Conservation (phyloP, 371 early-diverging fungal species). For the Rhizopus stolonifer region DNA sequence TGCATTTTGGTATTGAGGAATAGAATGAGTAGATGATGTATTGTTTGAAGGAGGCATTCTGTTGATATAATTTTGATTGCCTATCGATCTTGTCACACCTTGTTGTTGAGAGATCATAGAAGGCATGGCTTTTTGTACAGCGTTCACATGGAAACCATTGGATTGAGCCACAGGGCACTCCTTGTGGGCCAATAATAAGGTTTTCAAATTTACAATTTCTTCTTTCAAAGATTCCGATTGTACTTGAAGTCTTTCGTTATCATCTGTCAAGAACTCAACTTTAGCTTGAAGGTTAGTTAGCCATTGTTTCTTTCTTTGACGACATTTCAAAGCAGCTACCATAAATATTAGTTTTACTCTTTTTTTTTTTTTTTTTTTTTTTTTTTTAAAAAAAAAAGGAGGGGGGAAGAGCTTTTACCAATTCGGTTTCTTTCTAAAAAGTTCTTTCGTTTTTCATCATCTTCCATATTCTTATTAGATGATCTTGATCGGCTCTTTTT, state of each 20-base stretch:
- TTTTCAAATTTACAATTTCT: conserved; percentile 72
- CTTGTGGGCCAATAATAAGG: conserved; percentile 67
- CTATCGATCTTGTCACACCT: neutral
- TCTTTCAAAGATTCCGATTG: conserved; percentile 71
- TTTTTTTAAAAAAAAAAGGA: conserved; percentile 1
- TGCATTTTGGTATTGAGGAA: conserved; percentile 3
- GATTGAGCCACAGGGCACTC: conserved; percentile 67
- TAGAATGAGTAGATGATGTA: conserved; percentile 11
- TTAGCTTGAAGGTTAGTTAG: conserved; percentile 74
- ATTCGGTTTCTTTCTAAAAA: conserved; percentile 85
- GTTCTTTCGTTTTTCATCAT: conserved; percentile 71
- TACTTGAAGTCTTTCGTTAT: conserved; percentile 71
- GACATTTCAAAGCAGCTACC: conserved; percentile 84
- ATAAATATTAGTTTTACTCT: conserved; percentile 9
- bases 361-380: too few relatives aligned
- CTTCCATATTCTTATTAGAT: conserved; percentile 21
- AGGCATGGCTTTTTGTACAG: conserved; percentile 28
- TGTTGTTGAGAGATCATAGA: conserved; percentile 3
- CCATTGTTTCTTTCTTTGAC: conserved; percentile 90
- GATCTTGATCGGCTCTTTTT: conserved; percentile 18
- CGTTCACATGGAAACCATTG: conserved; percentile 50
- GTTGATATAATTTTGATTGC: neutral
- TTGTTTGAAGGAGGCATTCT: neutral
- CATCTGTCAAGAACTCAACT: conserved; percentile 69
- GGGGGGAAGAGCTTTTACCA: conserved; percentile 40